A percentile compares a stretch with the other conserved stretches of the same genome.
Conservation (phyloP, 2,329 filamentous ascomycete species). For the Colletotrichum eremochloae region DNA sequence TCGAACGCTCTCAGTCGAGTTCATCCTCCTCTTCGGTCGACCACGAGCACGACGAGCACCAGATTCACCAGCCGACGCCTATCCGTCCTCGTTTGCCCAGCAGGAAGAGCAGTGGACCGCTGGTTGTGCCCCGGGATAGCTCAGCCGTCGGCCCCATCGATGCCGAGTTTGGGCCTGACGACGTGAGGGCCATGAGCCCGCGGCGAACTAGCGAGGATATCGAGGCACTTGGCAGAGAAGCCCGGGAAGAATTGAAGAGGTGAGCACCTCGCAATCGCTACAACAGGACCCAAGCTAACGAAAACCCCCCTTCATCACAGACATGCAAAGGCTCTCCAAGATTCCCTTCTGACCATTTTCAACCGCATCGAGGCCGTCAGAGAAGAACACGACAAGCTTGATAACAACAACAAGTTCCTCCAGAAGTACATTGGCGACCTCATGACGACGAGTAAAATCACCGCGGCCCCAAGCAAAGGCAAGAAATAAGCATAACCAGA, state of each 20-base stretch:
- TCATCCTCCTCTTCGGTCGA: constrained; percentile 51
- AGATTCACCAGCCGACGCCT: constrained; percentile 65
- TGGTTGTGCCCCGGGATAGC: constrained; percentile 84
- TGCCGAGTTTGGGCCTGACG: constrained; percentile 84
- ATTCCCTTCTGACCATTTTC: constrained; percentile 88
- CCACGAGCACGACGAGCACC: constrained; percentile 52
- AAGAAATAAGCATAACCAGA: constrained; percentile 61
- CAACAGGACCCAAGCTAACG: neutral
- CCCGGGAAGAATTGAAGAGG: constrained; percentile 75
- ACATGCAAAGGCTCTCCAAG: constrained; percentile 89
- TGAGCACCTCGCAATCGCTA: constrained; percentile 50
- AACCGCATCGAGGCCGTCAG: constrained; percentile 95
- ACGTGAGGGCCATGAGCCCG: constrained; percentile 95
- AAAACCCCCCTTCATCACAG: constrained; percentile 58
- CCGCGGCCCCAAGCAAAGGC: constrained; percentile 65
- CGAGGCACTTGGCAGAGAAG: constrained; percentile 86
- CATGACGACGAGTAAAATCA: constrained; percentile 87
- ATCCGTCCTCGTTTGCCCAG: constrained; percentile 77
- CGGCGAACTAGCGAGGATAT: constrained; percentile 91
- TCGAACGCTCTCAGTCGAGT: constrained; percentile 53
- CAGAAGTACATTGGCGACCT: constrained; percentile 98
- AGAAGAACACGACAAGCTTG: constrained; percentile 95
- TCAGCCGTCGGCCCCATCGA: constrained; percentile 79
- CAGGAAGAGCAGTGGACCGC: constrained; percentile 84
- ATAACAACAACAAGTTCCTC: constrained; percentile 96